Percentiles rank a stretch among this genome's conserved stretches.
phyloP scores from a whole-genome alignment of 352 stramenopile genomes.

The Phytophthora vignae region DNA sequence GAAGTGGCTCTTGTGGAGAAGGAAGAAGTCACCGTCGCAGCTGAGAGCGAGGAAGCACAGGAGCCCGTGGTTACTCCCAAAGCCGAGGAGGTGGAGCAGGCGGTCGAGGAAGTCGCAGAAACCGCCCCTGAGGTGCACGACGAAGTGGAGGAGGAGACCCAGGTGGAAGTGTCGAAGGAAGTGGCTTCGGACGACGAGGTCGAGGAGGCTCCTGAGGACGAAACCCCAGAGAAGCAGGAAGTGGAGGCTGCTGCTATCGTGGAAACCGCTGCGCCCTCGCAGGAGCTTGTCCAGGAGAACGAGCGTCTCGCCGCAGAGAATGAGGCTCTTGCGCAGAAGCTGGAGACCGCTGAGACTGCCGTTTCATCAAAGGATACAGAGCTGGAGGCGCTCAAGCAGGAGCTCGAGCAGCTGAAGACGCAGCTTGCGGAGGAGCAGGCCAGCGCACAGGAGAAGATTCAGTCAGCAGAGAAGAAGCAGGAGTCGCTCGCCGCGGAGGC shows the following conservation, averaged over 20 bases:
- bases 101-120: slow-evolving; percentile 19
- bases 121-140: slow-evolving; percentile 25
- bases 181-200: slow-evolving; percentile 32
- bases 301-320: slow-evolving; percentile 52
- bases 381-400: slow-evolving; percentile 42
- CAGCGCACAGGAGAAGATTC: slow-evolving; percentile 30
- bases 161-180: slow-evolving; percentile 29
- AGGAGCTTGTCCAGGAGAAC: slow-evolving; percentile 52
- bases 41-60: slow-evolving; percentile 37
- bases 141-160: slow-evolving; percentile 15
- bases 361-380: slow-evolving; percentile 47
- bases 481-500: slow-evolving; percentile 30
- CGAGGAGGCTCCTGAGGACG: slow-evolving; percentile 33
- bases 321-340: slow-evolving; percentile 42
- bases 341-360: slow-evolving; percentile 33
- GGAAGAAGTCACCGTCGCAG: slow-evolving; percentile 8
- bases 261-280: slow-evolving; percentile 15
- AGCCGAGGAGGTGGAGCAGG: slow-evolving; percentile 28
- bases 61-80: slow-evolving; percentile 29
- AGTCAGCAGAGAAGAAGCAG: slow-evolving; percentile 34
- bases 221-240: slow-evolving; percentile 29
- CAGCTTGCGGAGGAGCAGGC: slow-evolving; percentile 46
- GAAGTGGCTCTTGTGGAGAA: slow-evolving; percentile 26
- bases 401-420: slow-evolving; percentile 44
- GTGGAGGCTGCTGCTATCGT: slow-evolving; percentile 6